Evolutionary conservation across 805 yeast genomes (phyloP).

Genomic region (Naumovozyma castellii): DNA sequence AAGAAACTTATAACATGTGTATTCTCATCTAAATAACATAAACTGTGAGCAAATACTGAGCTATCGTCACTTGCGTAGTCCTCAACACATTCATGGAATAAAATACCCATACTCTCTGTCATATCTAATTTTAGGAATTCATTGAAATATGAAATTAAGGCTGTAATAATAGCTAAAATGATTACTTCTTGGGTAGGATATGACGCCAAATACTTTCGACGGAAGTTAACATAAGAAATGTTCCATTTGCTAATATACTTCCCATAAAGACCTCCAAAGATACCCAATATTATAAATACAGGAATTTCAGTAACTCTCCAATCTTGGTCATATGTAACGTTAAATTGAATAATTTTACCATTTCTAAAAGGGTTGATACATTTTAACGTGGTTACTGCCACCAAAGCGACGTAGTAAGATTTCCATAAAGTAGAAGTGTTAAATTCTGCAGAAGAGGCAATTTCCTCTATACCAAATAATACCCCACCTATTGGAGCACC

Average conservation of each 20-base stretch:
- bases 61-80: slow-evolving; percentile 19
- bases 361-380: slow-evolving; percentile 84
- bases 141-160: slow-evolving; percentile 73
- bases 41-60: slow-evolving; percentile 33
- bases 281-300: slow-evolving; percentile 65
- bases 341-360: slow-evolving; percentile 88
- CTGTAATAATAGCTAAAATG: slow-evolving; percentile 56
- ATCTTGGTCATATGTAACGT: slow-evolving; percentile 74
- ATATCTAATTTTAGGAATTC: slow-evolving; percentile 75
- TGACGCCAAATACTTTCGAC: slow-evolving; percentile 51
- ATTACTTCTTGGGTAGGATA: slow-evolving; percentile 59
- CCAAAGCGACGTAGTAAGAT: slow-evolving; percentile 80
- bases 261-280: slow-evolving; percentile 90
- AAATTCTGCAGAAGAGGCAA: slow-evolving; percentile 53
- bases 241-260: slow-evolving; percentile 66
- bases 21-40: slow-evolving; percentile 32
- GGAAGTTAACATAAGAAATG: slow-evolving; percentile 62
- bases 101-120: slow-evolving; percentile 89
- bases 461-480: slow-evolving; percentile 84
- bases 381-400: slow-evolving; percentile 76
- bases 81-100: slow-evolving; percentile 72
- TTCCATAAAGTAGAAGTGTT: slow-evolving; percentile 80
- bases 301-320: slow-evolving; percentile 88
- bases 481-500: slow-evolving; percentile 97
- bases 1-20: slow-evolving; percentile 21